Evolutionary conservation across 352 stramenopile genomes (phyloP), one percentile per base, ranked within the genome.

Genomic region (Globisporangium nodosum): DNA sequence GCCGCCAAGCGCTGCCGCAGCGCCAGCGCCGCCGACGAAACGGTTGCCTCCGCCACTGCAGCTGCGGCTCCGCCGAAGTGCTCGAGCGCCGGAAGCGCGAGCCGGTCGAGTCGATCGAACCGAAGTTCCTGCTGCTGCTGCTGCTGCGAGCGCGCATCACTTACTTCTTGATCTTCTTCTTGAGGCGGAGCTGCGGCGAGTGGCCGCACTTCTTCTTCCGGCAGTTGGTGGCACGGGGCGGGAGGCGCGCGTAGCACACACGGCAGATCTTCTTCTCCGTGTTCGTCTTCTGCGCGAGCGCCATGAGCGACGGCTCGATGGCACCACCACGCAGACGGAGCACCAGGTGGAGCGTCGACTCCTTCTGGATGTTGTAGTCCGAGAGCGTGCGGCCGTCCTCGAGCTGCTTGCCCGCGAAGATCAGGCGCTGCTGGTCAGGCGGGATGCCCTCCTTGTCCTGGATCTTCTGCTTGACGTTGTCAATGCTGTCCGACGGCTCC

Each of bases 131-230:
- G 45, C 45, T 49, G 8, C n/a, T 46, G 8, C n/a, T 46, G 27
- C 20, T 43, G 50, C 50, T 55, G 31, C 42, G 39, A 16, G 43
- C 30, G 48, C 35, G 43, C 31, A 54, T 16, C 60, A 37, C 49
- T 47, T 56, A 85, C 96, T 99, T 99, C 88, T 99, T 99, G 68
- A 99, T 89, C 90, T 99, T 99, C 91, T 99, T 99, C 97, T 99
- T 99, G 77, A 98, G 96, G 75, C 98, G 95, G 65, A 99, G 89
- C 88, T 99, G 97, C 74, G 96, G 97, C 65, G 96, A 99, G 89
- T 99, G 98, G 73, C 98, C 98, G 74, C 98, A 99, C 93, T 99
- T 99, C 91, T 99, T 99, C 96, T 99, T 99, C 73, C 98, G 93
- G 94, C 98, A 99, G 92, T 99, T 99, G 63, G 91, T 98, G 56